These are phyloP conservation scores for Shiraia bambusicola DNA, from an alignment of 2,329 filamentous ascomycete species.

Conservation along the genomic window DNA sequence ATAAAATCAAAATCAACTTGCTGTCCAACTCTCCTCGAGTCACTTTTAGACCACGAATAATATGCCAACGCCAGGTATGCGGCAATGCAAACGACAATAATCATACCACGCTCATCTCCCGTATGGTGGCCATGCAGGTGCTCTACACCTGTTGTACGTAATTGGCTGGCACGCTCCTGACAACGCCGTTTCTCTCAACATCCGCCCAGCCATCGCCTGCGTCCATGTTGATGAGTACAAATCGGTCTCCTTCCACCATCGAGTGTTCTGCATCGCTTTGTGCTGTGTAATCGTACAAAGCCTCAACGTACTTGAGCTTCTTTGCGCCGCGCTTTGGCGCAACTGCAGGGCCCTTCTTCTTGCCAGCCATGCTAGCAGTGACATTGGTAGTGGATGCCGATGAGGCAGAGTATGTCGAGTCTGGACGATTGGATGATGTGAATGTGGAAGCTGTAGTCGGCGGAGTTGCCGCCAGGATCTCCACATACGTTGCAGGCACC, in stretches of 20 bases:
- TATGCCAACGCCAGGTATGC: constrained; percentile 4
- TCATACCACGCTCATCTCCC: constrained; percentile 11
- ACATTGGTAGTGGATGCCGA: constrained; percentile 69
- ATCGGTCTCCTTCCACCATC: constrained; percentile 87
- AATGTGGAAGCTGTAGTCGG: constrained; percentile 37
- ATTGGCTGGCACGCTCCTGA: constrained; percentile 88
- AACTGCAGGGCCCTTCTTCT: constrained; percentile 89
- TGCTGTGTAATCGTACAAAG: constrained; percentile 87
- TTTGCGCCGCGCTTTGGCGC: constrained; percentile 88
- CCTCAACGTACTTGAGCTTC: constrained; percentile 91
- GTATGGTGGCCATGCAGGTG: constrained; percentile 17
- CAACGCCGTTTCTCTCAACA: constrained; percentile 85
- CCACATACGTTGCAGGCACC: constrained; percentile 84
- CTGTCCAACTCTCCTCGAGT: constrained; percentile 3
- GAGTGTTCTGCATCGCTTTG: constrained; percentile 83
- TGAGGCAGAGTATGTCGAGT: constrained; percentile 71
- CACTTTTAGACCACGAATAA: not conserved
- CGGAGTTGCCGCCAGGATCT: constrained; percentile 54
- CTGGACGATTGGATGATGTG: constrained; percentile 43
- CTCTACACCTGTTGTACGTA: constrained; percentile 75
- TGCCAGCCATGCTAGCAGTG: constrained; percentile 47
- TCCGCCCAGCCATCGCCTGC: constrained; percentile 94
- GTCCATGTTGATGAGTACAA: constrained; percentile 86
- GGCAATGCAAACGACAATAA: not conserved
- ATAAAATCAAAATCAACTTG: not conserved